Base-by-base conservation (phyloP, 257 asterid species). In the Penstemon eatonii region DNA sequence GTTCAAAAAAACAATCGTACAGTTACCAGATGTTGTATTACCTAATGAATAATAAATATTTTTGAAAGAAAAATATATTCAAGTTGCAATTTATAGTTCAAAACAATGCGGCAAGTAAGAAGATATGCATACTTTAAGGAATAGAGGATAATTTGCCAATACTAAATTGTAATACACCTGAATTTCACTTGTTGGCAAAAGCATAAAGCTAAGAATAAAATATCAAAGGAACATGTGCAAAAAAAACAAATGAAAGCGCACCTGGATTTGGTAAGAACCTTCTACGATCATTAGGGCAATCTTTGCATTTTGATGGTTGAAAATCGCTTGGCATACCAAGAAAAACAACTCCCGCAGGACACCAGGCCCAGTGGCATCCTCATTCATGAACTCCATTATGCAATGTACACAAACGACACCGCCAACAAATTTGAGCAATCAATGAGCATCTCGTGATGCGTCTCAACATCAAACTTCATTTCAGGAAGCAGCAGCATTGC, bases 191-290 rank as follows among this genome's bases (percentile, higher is more conserved):
- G 18, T 15, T 15, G 56, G 60, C 12, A 69, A 37, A 39, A 52
- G 13, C 64, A 47, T 56, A 56, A 64, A 65, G 56, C 68, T 51
- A 18, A 40, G 55, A 60, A 54, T 25, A 44, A 68, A 75, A 52
- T n/a, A 63, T 45, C 45, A 65, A 46, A 25, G 44, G 73, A 56
- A 46, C 37, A 25, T 46, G 6, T 63, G 4, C 4, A 3, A 15
- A 15, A 15, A 51, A 64, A 46, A 43, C 63, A 7, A 61, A 19
- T 6, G 8, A 63, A 71, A 64, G 19, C 79, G 65, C 72, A 87
- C 99, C 96, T 79, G 99, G 96, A 89, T 91, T 94, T 25, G 99
- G 99, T 65, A 75, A 89, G 82, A 94, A 94, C 86, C 98, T 89
- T 81, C 99, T 85, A 18, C 89, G 87, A 66, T 94, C 99, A 70